Evolutionary conservation across 2,329 filamentous ascomycete genomes (phyloP).

Genomic region (Calonectria pauciramosa): DNA sequence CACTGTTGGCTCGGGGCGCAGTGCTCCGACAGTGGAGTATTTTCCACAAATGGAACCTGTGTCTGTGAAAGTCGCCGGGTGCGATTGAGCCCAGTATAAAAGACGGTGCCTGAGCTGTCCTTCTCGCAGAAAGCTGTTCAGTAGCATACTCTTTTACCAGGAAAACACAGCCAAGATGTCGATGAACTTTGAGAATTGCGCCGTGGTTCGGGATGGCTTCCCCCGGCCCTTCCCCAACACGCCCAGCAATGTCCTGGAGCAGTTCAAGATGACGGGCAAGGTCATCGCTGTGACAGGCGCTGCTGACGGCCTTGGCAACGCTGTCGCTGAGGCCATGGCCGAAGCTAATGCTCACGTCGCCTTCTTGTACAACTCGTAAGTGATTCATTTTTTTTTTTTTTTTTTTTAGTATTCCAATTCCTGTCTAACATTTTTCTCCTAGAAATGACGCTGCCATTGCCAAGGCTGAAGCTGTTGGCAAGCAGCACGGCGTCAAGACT

Average conservation of each 20-base stretch:
- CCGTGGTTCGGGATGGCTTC: constrained; percentile 38
- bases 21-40: constrained; percentile 20
- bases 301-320: constrained; percentile 59
- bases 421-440: neutral
- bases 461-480: constrained; percentile 51
- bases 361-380: constrained; percentile 50
- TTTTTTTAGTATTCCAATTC: too few relatives aligned
- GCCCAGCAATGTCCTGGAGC: constrained; percentile 57
- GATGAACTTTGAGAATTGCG: constrained; percentile 43
- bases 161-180: constrained; percentile 40
- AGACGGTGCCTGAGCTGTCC: neutral
- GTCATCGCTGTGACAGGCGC: constrained; percentile 60
- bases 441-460: constrained; percentile 52
- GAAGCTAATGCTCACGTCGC: constrained; percentile 59
- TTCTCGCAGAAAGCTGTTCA: neutral
- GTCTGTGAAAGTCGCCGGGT: neutral
- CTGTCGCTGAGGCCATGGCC: constrained; percentile 60
- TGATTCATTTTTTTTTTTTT: neutral
- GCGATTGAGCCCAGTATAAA: neutral
- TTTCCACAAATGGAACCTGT: neutral
- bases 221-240: constrained; percentile 43
- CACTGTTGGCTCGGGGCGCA: constrained; percentile 15
- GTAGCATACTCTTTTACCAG: neutral
- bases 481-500: constrained; percentile 52
- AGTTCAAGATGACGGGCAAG: constrained; percentile 58